Conservation (phyloP, 371 early-diverging fungal genomes). For the Mortierella sp. region DNA sequence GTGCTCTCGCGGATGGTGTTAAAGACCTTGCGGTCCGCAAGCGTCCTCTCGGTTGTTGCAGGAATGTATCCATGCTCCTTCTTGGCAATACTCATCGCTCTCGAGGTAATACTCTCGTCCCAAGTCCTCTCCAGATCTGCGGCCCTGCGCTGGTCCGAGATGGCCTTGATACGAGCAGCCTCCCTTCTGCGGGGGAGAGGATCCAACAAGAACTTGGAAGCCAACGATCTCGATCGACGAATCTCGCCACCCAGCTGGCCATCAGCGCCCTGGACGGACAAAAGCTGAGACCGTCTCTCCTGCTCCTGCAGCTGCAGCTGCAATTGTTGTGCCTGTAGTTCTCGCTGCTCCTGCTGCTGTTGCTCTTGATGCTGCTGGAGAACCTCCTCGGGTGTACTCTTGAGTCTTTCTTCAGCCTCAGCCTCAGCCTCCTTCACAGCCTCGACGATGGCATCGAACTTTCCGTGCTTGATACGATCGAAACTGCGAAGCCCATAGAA, state of each 20-base stretch:
- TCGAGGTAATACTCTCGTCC: constrained; percentile 56
- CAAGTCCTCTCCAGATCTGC: constrained; percentile 25
- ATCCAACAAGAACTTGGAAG: constrained; percentile 37
- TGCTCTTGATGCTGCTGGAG: not conserved
- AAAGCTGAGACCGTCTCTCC: not conserved
- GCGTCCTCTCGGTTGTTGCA: constrained; percentile 20
- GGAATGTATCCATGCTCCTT: constrained; percentile 53
- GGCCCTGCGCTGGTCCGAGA: constrained; percentile 26
- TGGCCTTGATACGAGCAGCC: constrained; percentile 35
- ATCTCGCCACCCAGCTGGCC: constrained; percentile 15
- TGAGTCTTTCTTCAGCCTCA: not conserved
- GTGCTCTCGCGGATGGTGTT: constrained; percentile 10
- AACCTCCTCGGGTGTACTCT: not conserved
- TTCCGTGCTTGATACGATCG: constrained; percentile 66
- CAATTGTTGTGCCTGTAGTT: not conserved
- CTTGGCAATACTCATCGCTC: constrained; percentile 42
- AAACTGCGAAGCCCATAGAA: constrained; percentile 85
- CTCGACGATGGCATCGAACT: constrained; percentile 49
- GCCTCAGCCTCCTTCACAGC: constrained; percentile 31
- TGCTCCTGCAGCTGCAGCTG: too few species aligned
- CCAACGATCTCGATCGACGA: constrained; percentile 25
- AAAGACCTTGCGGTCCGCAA: constrained; percentile 13
- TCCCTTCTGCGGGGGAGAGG: constrained; percentile 40
- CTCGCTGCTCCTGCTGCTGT: constrained; percentile 1
- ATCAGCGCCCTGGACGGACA: not conserved